Conservation (phyloP, 2,329 filamentous ascomycete genomes). For the Chalaropsis ovoidea region DNA sequence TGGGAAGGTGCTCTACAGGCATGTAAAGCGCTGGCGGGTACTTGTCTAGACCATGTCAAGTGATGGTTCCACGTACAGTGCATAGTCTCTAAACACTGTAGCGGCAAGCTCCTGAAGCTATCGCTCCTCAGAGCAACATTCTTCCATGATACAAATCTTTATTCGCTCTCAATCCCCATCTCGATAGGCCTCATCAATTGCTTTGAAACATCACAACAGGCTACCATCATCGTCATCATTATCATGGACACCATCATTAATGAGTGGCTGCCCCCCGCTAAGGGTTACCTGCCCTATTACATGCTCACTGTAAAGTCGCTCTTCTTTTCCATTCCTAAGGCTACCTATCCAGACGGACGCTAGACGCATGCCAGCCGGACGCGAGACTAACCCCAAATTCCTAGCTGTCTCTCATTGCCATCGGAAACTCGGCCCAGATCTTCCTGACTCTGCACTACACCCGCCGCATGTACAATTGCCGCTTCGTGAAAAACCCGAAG, state of each 20-base stretch:
- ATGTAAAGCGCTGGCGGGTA: neutral
- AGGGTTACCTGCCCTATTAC: conserved; percentile 50
- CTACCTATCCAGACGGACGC: neutral
- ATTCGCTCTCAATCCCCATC: neutral
- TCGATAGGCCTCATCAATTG: neutral
- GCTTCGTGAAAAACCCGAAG: conserved; percentile 44
- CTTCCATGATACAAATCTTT: neutral
- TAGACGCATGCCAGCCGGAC: too few species aligned
- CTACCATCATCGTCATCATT: neutral
- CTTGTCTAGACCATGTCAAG: neutral
- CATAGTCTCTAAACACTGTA: neutral
- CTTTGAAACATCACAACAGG: neutral
- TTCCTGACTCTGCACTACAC: conserved; percentile 73
- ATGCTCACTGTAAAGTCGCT: conserved; percentile 43
- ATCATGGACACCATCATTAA: conserved; percentile 38
- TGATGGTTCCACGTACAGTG: neutral
- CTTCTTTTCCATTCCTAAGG: neutral
- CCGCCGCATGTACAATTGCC: conserved; percentile 71
- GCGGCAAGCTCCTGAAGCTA: neutral
- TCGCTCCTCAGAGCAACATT: neutral
- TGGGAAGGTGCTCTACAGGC: neutral
- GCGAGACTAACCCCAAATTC: neutral
- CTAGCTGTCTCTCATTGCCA: conserved; percentile 70
- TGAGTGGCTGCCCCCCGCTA: conserved; percentile 38
- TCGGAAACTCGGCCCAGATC: conserved; percentile 76